Percentiles rank a stretch among this genome's conserved stretches.
Evolutionary conservation across 495 filamentous ascomycete species (phyloP).

Genomic region (Trichoderma erinaceum): DNA sequence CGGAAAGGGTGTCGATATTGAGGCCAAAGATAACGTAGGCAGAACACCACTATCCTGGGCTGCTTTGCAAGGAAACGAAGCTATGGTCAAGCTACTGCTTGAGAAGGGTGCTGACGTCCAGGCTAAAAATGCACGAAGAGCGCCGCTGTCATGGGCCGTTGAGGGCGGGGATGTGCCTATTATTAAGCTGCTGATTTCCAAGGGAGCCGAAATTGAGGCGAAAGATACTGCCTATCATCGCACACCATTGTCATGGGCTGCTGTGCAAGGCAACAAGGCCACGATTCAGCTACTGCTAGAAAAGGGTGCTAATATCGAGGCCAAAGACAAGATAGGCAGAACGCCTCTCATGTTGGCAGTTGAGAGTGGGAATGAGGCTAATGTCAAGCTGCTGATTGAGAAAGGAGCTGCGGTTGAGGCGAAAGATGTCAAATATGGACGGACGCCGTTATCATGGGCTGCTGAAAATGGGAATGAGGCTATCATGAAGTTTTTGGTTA

Average conservation of each 20-base stretch:
- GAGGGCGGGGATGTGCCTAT: background rate
- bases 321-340: constrained; percentile 19
- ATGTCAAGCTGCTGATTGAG: no score
- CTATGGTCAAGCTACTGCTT: constrained; percentile 17
- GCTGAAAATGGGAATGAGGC: no score
- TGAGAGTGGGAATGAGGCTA: constrained; percentile 16
- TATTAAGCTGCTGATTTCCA: constrained; percentile 15
- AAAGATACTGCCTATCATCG: background rate
- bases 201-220: no score
- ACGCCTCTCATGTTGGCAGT: constrained; percentile 26
- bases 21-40: no score
- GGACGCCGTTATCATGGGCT: no score
- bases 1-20: background rate
- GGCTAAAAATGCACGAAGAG: background rate
- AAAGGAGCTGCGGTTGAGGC: no score
- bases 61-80: constrained; percentile 10
- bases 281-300: constrained; percentile 17
- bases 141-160: constrained; percentile 10
- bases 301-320: constrained; percentile 14
- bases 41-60: no score
- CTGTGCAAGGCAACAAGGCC: background rate
- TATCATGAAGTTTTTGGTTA: no score
- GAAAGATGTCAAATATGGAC: no score
- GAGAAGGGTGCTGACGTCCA: constrained; percentile 16
- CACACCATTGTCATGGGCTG: constrained; percentile 18